These are phyloP conservation scores for Vaccinium myrtillus DNA, from an alignment of 148 eudicot genomes.

Conservation along the genomic window DNA sequence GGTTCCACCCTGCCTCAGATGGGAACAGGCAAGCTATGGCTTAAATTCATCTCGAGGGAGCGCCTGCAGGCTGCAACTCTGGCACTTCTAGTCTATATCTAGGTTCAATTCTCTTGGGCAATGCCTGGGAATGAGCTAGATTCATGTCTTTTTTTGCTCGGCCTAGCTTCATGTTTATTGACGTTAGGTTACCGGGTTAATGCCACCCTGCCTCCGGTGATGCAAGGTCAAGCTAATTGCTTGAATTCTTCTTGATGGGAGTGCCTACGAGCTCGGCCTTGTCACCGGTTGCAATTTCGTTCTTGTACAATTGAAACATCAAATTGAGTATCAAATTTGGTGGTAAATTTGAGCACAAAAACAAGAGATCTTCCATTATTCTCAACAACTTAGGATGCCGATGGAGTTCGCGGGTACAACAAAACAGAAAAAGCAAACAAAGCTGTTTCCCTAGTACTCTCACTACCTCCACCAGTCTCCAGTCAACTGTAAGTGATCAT, in stretches of 20 bases:
- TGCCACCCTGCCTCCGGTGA: neutral
- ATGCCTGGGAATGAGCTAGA: neutral
- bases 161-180: neutral
- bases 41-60: neutral
- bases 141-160: no score
- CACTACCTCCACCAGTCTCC: slow-evolving; percentile 5
- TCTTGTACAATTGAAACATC: neutral
- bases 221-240: neutral
- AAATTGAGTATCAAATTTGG: neutral
- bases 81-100: neutral
- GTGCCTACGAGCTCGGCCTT: neutral
- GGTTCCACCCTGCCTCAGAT: neutral
- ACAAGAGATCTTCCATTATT: slow-evolving; percentile 8
- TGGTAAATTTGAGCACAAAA: neutral
- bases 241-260: neutral
- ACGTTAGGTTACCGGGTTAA: neutral
- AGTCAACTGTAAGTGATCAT: slow-evolving; percentile 3
- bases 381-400: neutral
- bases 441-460: slow-evolving; percentile 7
- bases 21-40: neutral
- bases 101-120: neutral
- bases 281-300: no score
- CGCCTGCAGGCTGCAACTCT: neutral
- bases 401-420: neutral
- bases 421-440: neutral